Conservation (phyloP, 2,329 filamentous ascomycete species). For the Myriosclerotinia duriaeana region DNA sequence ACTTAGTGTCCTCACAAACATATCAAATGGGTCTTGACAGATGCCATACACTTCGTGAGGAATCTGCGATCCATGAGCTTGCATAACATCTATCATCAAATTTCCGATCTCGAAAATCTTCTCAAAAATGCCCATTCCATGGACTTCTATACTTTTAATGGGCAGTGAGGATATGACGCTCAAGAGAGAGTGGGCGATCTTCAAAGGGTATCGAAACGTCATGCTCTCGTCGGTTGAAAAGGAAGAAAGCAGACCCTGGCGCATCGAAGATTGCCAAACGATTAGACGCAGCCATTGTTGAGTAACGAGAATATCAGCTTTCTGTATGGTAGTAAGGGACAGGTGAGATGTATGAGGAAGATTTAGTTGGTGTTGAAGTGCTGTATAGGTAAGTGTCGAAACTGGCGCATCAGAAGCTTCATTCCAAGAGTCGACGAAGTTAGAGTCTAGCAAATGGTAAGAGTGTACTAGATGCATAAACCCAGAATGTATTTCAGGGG, state of each 20-base stretch:
- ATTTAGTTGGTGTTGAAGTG: slow-evolving; percentile 56
- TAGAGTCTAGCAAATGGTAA: slow-evolving; percentile 62
- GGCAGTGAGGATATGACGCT: slow-evolving; percentile 46
- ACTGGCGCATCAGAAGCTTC: slow-evolving; percentile 50
- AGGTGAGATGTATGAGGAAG: slow-evolving; percentile 33
- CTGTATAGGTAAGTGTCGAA: slow-evolving; percentile 57
- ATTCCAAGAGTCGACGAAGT: slow-evolving; percentile 64
- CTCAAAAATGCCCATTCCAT: slow-evolving; percentile 52
- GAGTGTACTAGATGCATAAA: slow-evolving; percentile 61
- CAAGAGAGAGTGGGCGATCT: slow-evolving; percentile 60
- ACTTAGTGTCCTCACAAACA: slow-evolving; percentile 48
- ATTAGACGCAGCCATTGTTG: slow-evolving; percentile 70
- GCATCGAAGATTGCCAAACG: slow-evolving; percentile 71
- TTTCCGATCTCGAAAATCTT: slow-evolving; percentile 51
- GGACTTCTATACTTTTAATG: slow-evolving; percentile 47
- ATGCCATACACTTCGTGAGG: slow-evolving; percentile 36
- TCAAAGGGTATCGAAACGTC: slow-evolving; percentile 60
- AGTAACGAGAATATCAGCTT: slow-evolving; percentile 66
- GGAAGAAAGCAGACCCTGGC: slow-evolving; percentile 62
- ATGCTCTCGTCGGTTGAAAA: slow-evolving; percentile 58
- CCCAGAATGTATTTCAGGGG: slow-evolving; percentile 53
- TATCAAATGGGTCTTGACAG: slow-evolving; percentile 45
- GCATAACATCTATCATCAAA: slow-evolving; percentile 48
- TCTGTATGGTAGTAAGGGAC: slow-evolving; percentile 59
- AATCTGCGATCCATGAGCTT: slow-evolving; percentile 38